Evolutionary conservation across 306 rosid species (phyloP).

Genomic region (Corylus avellana): DNA sequence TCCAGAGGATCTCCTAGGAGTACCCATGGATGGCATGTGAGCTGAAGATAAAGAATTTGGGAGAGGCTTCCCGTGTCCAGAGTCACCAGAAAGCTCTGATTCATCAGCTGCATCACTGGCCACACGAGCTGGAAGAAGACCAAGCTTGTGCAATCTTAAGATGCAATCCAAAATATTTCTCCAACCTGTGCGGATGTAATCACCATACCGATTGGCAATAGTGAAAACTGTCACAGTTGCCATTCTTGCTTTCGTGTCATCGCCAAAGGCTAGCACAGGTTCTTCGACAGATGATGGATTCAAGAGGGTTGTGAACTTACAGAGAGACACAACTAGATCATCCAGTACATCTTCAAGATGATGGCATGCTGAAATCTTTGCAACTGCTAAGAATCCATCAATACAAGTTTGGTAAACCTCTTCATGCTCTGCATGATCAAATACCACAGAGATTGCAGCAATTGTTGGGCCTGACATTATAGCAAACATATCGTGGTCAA

Average conservation of each 20-base stretch:
- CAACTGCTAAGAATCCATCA: constrained; percentile 92
- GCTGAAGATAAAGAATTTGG: constrained; percentile 77
- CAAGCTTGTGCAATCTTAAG: constrained; percentile 90
- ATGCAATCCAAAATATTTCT: constrained; percentile 96
- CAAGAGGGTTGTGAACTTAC: constrained; percentile 93
- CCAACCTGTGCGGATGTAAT: constrained; percentile 95
- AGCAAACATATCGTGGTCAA: constrained; percentile 96
- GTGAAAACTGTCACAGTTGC: constrained; percentile 92
- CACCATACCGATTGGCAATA: constrained; percentile 93
- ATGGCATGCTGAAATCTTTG: constrained; percentile 96
- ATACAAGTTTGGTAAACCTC: constrained; percentile 94
- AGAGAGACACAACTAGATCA: constrained; percentile 95
- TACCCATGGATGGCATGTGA: constrained; percentile 76
- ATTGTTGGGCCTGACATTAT: constrained; percentile 97
- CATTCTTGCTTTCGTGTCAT: constrained; percentile 94
- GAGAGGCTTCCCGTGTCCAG: constrained; percentile 73
- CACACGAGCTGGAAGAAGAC: constrained; percentile 97
- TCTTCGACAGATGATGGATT: constrained; percentile 86
- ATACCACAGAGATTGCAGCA: constrained; percentile 98
- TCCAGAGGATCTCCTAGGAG: constrained; percentile 94
- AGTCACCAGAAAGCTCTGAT: constrained; percentile 75
- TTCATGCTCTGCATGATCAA: constrained; percentile 96
- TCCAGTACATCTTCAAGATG: constrained; percentile 99
- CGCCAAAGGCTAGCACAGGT: constrained; percentile 92
- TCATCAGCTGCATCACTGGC: constrained; percentile 97